A percentile compares a stretch with the other conserved stretches of the same genome.
Conservation (phyloP, 768 basidiomycete species). For the Lactarius tabidus region DNA sequence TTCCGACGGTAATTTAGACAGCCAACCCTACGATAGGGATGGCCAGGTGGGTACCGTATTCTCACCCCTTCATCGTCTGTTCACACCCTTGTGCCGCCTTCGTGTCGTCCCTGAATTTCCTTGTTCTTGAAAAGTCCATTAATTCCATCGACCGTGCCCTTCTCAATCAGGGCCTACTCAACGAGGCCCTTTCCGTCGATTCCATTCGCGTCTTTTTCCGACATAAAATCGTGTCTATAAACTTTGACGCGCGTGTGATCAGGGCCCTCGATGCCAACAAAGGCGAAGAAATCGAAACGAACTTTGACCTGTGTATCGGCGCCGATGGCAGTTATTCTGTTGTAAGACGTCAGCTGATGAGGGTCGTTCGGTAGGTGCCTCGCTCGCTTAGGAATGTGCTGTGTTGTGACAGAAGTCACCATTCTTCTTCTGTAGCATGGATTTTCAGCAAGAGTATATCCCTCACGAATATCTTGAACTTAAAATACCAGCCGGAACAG, state of each 20-base stretch:
- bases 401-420: slow-evolving; percentile 18
- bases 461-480: slow-evolving; percentile 95
- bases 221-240: slow-evolving; percentile 71
- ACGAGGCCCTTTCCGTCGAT: slow-evolving; percentile 59
- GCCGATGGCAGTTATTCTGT: slow-evolving; percentile 94
- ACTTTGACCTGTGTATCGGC: slow-evolving; percentile 82
- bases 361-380: slow-evolving; percentile 71
- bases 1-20: slow-evolving; percentile 62
- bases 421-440: slow-evolving; percentile 57
- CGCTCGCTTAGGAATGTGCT: slow-evolving; percentile 31
- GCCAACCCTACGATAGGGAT: slow-evolving; percentile 83
- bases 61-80: slow-evolving; percentile 16
- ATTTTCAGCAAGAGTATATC: slow-evolving; percentile 94
- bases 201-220: slow-evolving; percentile 73
- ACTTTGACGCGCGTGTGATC: slow-evolving; percentile 66
- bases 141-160: slow-evolving; percentile 89
- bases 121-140: slow-evolving; percentile 61
- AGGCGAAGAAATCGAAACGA: slow-evolving; percentile 41
- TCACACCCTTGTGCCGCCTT: slow-evolving; percentile 27
- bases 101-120: slow-evolving; percentile 30
- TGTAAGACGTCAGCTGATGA: slow-evolving; percentile 92
- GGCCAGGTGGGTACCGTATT: slow-evolving; percentile 61
- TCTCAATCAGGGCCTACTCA: slow-evolving; percentile 81
- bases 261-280: slow-evolving; percentile 45
- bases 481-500: slow-evolving; percentile 81